phyloP scores from a whole-genome alignment of 164 flowering plant genomes.

The Annona cherimola region DNA sequence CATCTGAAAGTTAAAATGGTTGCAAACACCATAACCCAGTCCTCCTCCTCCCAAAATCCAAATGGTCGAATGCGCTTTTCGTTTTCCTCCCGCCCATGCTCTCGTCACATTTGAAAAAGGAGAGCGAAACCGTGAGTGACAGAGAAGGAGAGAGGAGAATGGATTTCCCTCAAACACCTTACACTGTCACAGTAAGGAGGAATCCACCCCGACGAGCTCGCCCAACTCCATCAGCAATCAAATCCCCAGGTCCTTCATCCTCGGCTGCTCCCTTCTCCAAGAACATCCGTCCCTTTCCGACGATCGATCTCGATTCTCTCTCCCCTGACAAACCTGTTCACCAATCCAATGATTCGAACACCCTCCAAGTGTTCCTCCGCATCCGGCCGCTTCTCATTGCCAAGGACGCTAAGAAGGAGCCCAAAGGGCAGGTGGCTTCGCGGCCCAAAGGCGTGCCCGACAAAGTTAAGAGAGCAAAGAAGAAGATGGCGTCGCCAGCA shows the following conservation, averaged over 20 bases:
- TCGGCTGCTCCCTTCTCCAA: slow-evolving; percentile 6
- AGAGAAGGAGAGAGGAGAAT: background rate
- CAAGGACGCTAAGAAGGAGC: slow-evolving; percentile 4
- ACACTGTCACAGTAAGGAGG: slow-evolving; percentile 50
- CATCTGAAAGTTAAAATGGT: too few relatives aligned
- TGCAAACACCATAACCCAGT: too few relatives aligned
- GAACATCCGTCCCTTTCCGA: slow-evolving; percentile 24
- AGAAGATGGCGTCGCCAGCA: slow-evolving; percentile 7
- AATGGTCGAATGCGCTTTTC: too few relatives aligned
- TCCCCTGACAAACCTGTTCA: slow-evolving; percentile 18
- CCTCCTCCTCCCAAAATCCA: too few relatives aligned
- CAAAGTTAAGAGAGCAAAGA: slow-evolving; percentile 19
- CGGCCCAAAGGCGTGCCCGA: slow-evolving; percentile 30
- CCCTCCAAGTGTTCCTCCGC: slow-evolving; percentile 53
- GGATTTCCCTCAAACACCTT: slow-evolving; percentile 19
- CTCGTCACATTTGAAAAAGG: too few relatives aligned
- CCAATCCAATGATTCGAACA: slow-evolving; percentile 18
- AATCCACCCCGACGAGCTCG: slow-evolving; percentile 69
- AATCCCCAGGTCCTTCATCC: slow-evolving; percentile 4
- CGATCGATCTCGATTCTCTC: slow-evolving; percentile 17
- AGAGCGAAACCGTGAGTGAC: too few relatives aligned
- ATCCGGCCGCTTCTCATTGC: slow-evolving; percentile 38
- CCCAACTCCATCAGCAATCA: slow-evolving; percentile 35
- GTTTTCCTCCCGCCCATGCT: too few relatives aligned
- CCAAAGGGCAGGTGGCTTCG: background rate